These are phyloP conservation scores for Chalciporus sphaerocephalus DNA, from an alignment of 768 basidiomycete genomes.

Conservation along the genomic window DNA sequence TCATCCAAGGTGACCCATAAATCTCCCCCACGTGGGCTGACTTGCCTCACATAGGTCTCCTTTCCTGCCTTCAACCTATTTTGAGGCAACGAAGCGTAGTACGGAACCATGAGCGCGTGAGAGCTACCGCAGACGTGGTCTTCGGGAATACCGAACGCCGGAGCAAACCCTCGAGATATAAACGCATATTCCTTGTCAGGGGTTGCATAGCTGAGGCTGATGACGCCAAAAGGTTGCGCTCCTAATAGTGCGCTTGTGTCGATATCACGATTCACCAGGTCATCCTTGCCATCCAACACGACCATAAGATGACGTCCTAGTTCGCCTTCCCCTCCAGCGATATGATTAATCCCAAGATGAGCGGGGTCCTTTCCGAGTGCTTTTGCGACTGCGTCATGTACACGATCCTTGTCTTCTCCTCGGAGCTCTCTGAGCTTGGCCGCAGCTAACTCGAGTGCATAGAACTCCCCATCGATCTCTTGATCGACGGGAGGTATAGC, in stretches of 20 bases:
- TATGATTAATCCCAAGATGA: slow-evolving; percentile 35
- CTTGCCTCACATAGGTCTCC: slow-evolving; percentile 44
- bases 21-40: slow-evolving; percentile 48
- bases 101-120: slow-evolving; percentile 46
- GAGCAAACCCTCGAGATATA: slow-evolving; percentile 50
- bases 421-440: slow-evolving; percentile 23
- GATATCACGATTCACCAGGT: slow-evolving; percentile 31
- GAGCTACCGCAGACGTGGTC: slow-evolving; percentile 55
- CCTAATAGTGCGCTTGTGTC: slow-evolving; percentile 27
- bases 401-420: slow-evolving; percentile 27
- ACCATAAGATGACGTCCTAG: slow-evolving; percentile 38
- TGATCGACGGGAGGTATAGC: not conserved
- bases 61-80: slow-evolving; percentile 22
- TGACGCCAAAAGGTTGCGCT: slow-evolving; percentile 13
- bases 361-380: slow-evolving; percentile 32
- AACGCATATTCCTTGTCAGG: slow-evolving; percentile 35
- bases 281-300: slow-evolving; percentile 39
- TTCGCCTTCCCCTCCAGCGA: slow-evolving; percentile 33
- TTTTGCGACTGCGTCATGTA: slow-evolving; percentile 31
- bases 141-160: slow-evolving; percentile 33
- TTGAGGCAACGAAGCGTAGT: slow-evolving; percentile 36
- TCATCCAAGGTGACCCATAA: slow-evolving; percentile 39
- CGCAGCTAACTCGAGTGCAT: slow-evolving; percentile 38
- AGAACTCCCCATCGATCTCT: slow-evolving; percentile 8
- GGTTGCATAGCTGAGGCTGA: slow-evolving; percentile 39